phyloP scores from a whole-genome alignment of 2,329 filamentous ascomycete genomes.

The Calonectria pseudoreteaudii region DNA sequence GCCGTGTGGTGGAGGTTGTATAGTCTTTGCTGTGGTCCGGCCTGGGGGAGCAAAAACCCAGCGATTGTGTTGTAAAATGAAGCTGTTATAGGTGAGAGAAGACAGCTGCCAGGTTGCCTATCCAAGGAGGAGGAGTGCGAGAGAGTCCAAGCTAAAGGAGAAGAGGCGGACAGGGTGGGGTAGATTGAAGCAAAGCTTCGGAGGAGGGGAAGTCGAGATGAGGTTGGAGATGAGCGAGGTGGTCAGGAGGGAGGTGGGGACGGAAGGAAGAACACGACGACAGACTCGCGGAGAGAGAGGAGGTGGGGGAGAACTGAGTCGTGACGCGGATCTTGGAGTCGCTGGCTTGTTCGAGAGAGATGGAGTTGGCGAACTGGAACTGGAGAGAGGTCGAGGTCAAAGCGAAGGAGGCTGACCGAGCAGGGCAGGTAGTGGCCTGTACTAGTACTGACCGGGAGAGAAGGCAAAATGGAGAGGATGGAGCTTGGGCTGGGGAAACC shows the following conservation, averaged over 20 bases:
- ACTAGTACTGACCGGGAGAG: slow-evolving; percentile 7
- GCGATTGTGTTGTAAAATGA: background rate
- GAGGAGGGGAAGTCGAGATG: slow-evolving; percentile 15
- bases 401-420: slow-evolving; percentile 16
- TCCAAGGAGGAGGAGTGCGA: background rate
- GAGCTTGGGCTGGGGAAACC: slow-evolving; percentile 19
- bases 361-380: slow-evolving; percentile 15
- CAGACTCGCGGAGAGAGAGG: background rate
- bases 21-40: background rate
- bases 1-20: background rate
- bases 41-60: background rate
- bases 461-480: slow-evolving; percentile 13
- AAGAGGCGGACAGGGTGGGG: background rate
- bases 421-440: background rate
- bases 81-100: background rate
- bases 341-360: slow-evolving; percentile 18
- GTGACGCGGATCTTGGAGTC: slow-evolving; percentile 23
- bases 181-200: slow-evolving; percentile 5
- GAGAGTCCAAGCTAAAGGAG: background rate
- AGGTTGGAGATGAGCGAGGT: background rate
- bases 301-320: slow-evolving; percentile 19
- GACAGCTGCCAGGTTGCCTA: slow-evolving; percentile 3
- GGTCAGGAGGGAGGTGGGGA: background rate
- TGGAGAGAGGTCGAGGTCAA: slow-evolving; percentile 17
- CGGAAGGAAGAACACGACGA: background rate